Evolutionary conservation across 2,329 filamentous ascomycete species (phyloP), one percentile per base, ranked within the genome.

Genomic region (Fusarium kyushuense): DNA sequence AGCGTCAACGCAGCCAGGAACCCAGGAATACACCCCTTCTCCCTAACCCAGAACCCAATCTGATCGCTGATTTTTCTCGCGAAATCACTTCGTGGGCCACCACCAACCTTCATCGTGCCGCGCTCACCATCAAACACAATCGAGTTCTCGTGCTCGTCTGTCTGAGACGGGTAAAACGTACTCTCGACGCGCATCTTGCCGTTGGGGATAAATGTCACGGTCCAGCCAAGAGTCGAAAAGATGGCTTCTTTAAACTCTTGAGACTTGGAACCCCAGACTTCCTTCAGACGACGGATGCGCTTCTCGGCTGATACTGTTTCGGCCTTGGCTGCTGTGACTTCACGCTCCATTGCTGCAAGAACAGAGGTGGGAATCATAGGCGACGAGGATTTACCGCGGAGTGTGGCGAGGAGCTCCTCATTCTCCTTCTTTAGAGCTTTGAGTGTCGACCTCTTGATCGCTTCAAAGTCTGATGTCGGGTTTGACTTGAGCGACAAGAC

Each of bases 41-140:
- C 94, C 75, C 96, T 88, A 1, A 98, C 95, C 95, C 96, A 99
- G 79, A 97, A 98, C 69, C 93, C 91, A 75, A 97, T 95, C 77
- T 94, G 88, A 74, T 93, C 91, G 69, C 87, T 87, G 67, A 99
- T 97, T 79, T 94, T 90, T 56, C 87, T 82, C 2, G 94, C 96
- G 79, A 99, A 99, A 14, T 89, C 85, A 76, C 93, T 96, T 75
- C 92, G 87, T 2, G 94, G 92, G 0, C 96, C 96, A 2, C 96
- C 96, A 33, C 91, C 92, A 58, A 99, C 92, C 84, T 99, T 99
- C 96, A 99, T 99, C 1, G 94, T 97, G 10, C 95, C 96, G 59
- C 92, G 90, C 81, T 97, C 94, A 52, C 94, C 94, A 79, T 97
- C 94, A 77, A 97, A 97, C 0, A 97, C 89, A 63, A 91, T 90